A percentile compares a stretch with the other conserved stretches of the same genome.
phyloP scores from a whole-genome alignment of 768 basidiomycete species.

The Naganishia onofrii region DNA sequence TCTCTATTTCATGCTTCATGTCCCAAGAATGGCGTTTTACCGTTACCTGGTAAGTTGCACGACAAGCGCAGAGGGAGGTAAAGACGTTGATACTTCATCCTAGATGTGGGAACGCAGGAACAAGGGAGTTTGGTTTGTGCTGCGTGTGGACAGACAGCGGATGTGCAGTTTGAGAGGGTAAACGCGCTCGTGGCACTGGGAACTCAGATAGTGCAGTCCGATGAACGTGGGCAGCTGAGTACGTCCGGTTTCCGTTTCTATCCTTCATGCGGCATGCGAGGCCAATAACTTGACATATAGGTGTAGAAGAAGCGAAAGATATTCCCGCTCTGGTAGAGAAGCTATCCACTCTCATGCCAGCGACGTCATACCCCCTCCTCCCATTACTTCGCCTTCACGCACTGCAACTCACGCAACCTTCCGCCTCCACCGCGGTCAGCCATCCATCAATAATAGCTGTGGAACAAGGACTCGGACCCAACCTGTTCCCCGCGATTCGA shows the following conservation, averaged over 20 bases:
- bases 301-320: neutral
- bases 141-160: neutral
- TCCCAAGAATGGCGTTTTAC: conserved; percentile 20
- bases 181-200: neutral
- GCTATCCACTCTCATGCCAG: conserved; percentile 53
- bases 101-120: neutral
- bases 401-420: conserved; percentile 60
- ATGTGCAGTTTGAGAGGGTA: neutral
- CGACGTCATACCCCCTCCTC: conserved; percentile 73
- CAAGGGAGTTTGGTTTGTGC: neutral
- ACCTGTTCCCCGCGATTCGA: conserved; percentile 26
- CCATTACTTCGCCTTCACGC: conserved; percentile 70
- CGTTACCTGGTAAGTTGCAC: conserved; percentile 34
- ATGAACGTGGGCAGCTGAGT: conserved; percentile 5
- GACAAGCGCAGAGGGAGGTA: neutral
- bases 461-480: neutral
- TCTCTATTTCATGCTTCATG: conserved; percentile 55
- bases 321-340: neutral
- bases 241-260: neutral
- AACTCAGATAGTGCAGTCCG: neutral
- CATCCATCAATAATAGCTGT: conserved; percentile 52
- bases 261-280: neutral
- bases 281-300: neutral
- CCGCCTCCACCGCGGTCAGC: conserved; percentile 53
- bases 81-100: neutral